These are phyloP conservation scores for Bothriochloa decipiens DNA, from an alignment of 176 grass and related monocot genomes.

Conservation along the genomic window DNA sequence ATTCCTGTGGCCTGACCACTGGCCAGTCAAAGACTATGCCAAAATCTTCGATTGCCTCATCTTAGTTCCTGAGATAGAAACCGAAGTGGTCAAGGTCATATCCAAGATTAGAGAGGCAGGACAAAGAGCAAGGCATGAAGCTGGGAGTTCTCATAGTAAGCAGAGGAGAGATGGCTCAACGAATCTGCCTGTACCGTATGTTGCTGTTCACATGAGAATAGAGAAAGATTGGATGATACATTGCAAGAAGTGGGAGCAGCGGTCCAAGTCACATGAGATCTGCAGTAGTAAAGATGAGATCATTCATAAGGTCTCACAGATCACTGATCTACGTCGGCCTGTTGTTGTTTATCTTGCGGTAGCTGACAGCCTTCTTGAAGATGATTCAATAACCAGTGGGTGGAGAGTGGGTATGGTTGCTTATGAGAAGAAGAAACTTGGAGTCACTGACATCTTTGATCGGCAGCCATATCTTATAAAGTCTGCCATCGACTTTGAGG, in stretches of 20 bases:
- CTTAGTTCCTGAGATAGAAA: constrained; percentile 82
- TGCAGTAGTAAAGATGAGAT: constrained; percentile 97
- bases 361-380: constrained; percentile 92
- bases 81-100: constrained; percentile 76
- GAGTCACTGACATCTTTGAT: constrained; percentile 73
- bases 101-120: constrained; percentile 83
- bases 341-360: constrained; percentile 91
- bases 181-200: constrained; percentile 51
- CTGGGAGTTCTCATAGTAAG: constrained; percentile 51
- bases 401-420: constrained; percentile 90
- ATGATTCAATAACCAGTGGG: constrained; percentile 82
- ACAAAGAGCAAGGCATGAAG: constrained; percentile 53
- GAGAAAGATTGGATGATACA: constrained; percentile 99
- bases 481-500: constrained; percentile 97
- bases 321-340: constrained; percentile 62
- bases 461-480: constrained; percentile 93
- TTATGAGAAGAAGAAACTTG: constrained; percentile 89
- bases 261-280: constrained; percentile 69
- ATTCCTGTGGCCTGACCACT: constrained; percentile 97
- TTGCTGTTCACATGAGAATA: constrained; percentile 98
- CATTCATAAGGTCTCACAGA: constrained; percentile 87
- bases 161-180: constrained; percentile 10
- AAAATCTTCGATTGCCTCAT: constrained; percentile 85
- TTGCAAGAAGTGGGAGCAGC: constrained; percentile 96
- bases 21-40: constrained; percentile 83